Evolutionary conservation across 2,329 filamentous ascomycete genomes (phyloP).

Genomic region (Cercospora zeae-maydis): DNA sequence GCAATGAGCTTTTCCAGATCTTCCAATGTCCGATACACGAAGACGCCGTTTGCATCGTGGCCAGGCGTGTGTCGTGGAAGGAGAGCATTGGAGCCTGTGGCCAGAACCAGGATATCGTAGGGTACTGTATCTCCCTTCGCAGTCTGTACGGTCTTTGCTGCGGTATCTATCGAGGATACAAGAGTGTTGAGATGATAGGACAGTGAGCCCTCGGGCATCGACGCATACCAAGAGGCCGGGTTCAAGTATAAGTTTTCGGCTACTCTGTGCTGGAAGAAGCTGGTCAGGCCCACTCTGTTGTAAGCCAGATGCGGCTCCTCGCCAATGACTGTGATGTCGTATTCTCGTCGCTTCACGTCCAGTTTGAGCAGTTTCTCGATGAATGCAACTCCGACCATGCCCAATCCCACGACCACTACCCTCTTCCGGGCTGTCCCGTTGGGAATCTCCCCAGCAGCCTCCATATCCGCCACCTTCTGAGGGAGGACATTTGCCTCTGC

Average conservation of each 20-base stretch:
- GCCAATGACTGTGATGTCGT: slow-evolving; percentile 78
- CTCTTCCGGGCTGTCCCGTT: slow-evolving; percentile 53
- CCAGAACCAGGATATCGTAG: slow-evolving; percentile 79
- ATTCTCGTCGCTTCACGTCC: slow-evolving; percentile 70
- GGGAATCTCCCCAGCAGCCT: slow-evolving; percentile 35
- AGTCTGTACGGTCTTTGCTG: slow-evolving; percentile 65
- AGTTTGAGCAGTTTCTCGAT: slow-evolving; percentile 88
- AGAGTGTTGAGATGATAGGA: slow-evolving; percentile 72
- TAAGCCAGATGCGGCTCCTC: slow-evolving; percentile 87
- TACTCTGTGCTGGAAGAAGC: slow-evolving; percentile 80
- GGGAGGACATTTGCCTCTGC: slow-evolving; percentile 46
- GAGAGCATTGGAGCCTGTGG: slow-evolving; percentile 81
- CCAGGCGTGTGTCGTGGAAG: slow-evolving; percentile 70
- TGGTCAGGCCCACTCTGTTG: slow-evolving; percentile 84
- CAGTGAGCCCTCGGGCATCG: slow-evolving; percentile 63
- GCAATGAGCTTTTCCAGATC: slow-evolving; percentile 74
- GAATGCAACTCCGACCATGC: slow-evolving; percentile 64
- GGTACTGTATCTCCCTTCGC: slow-evolving; percentile 64
- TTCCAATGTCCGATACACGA: slow-evolving; percentile 83
- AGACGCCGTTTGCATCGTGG: slow-evolving; percentile 75
- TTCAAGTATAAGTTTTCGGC: slow-evolving; percentile 89
- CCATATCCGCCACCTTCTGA: slow-evolving; percentile 41
- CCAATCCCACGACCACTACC: slow-evolving; percentile 79
- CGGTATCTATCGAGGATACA: slow-evolving; percentile 64
- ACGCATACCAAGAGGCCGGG: slow-evolving; percentile 73